These are phyloP conservation scores for Pichia sp. DNA, from an alignment of 1,139 yeast genomes.

Conservation along the genomic window DNA sequence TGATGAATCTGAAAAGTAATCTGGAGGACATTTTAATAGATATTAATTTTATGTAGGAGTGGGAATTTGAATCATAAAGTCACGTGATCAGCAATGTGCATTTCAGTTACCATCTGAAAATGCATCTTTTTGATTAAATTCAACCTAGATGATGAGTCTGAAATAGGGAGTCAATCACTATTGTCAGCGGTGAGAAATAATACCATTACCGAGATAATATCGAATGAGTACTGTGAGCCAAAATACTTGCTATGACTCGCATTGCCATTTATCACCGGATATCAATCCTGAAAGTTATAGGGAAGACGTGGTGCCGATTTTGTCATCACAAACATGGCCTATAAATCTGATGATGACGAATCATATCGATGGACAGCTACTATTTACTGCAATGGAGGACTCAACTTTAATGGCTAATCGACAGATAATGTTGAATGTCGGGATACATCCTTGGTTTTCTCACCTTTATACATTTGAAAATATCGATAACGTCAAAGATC, in stretches of 20 bases:
- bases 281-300: slow-evolving; percentile 14
- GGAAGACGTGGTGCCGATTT: slow-evolving; percentile 6
- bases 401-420: slow-evolving; percentile 23
- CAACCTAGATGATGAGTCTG: too few relatives aligned
- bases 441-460: slow-evolving; percentile 88
- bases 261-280: slow-evolving; percentile 51
- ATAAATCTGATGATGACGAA: slow-evolving; percentile 55
- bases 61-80: not conserved
- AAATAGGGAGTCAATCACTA: too few relatives aligned
- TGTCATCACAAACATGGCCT: slow-evolving; percentile 1
- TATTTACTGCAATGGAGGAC: slow-evolving; percentile 15
- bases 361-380: slow-evolving; percentile 42
- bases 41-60: not conserved
- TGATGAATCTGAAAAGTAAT: not conserved
- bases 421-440: slow-evolving; percentile 59
- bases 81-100: not conserved
- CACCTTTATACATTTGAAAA: slow-evolving; percentile 48
- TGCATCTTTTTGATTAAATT: too few relatives aligned
- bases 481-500: slow-evolving; percentile 19
- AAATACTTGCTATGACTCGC: slow-evolving; percentile 46
- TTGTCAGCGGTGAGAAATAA: not conserved
- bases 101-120: too few relatives aligned
- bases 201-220: not conserved
- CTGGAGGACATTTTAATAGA: slow-evolving; percentile 1
- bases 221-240: not conserved